A percentile compares a stretch with the other conserved stretches of the same genome.
Conservation (phyloP, 352 stramenopile species). For the Phytophthora citrophthora region DNA sequence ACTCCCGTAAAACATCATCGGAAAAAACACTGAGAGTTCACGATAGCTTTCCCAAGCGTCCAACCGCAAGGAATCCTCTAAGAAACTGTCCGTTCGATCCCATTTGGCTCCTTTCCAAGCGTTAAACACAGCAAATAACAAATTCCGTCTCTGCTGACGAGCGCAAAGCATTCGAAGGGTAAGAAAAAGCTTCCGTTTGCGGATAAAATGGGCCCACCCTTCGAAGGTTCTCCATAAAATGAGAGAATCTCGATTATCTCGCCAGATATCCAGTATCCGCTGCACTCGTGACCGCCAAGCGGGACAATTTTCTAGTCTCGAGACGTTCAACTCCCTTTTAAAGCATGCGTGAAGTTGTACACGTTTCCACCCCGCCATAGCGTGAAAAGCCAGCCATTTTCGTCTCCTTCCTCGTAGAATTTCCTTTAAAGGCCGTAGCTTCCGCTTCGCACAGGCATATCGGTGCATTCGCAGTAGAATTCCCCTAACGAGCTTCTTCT, state of each 20-base stretch:
- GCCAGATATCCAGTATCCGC: constrained; percentile 62
- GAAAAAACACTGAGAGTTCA: constrained; percentile 58
- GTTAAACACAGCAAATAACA: constrained; percentile 59
- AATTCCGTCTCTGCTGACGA: constrained; percentile 36
- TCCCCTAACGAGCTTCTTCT: constrained; percentile 52
- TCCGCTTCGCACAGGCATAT: constrained; percentile 44
- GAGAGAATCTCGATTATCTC: constrained; percentile 21
- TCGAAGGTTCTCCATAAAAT: constrained; percentile 46
- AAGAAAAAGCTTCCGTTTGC: constrained; percentile 57
- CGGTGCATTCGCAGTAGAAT: constrained; percentile 32
- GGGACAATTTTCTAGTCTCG: constrained; percentile 46
- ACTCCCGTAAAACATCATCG: constrained; percentile 69
- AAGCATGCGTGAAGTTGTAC: constrained; percentile 66
- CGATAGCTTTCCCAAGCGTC: constrained; percentile 67
- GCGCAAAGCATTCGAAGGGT: constrained; percentile 55
- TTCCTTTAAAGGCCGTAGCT: constrained; percentile 49
- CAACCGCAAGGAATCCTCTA: constrained; percentile 61
- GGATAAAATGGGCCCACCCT: constrained; percentile 53
- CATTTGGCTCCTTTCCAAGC: constrained; percentile 72
- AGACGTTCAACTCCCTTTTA: constrained; percentile 60
- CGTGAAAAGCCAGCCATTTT: constrained; percentile 28
- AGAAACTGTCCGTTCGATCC: constrained; percentile 61
- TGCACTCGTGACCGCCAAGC: constrained; percentile 55
- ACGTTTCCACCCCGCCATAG: constrained; percentile 53
- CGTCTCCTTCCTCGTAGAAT: constrained; percentile 19